Percentiles rank a stretch among this genome's conserved stretches.
phyloP scores from a whole-genome alignment of 2,329 filamentous ascomycete genomes.

The Fusarium burgessii region DNA sequence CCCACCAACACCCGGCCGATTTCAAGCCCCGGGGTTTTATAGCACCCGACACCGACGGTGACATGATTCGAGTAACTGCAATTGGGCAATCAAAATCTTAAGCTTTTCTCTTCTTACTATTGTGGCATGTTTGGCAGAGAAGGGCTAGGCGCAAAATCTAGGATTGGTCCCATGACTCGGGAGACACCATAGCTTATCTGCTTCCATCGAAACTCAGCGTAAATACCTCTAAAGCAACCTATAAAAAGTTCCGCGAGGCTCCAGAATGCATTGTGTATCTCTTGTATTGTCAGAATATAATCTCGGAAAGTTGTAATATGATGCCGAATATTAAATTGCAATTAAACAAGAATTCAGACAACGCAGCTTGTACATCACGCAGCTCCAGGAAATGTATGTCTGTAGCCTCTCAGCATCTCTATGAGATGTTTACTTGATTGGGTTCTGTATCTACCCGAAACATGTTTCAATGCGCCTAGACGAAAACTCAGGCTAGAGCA shows the following conservation, averaged over 20 bases:
- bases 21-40: conserved; percentile 9
- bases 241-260: no score
- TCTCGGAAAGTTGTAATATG: neutral
- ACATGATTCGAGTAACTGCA: neutral
- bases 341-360: neutral
- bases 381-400: neutral
- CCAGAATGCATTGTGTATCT: no score
- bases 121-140: neutral
- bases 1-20: conserved; percentile 30
- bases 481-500: neutral
- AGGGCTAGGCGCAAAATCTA: neutral
- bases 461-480: conserved; percentile 23
- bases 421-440: neutral
- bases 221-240: neutral
- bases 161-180: conserved; percentile 12
- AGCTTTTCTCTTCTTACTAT: neutral
- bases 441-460: conserved; percentile 28
- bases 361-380: neutral
- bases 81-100: conserved; percentile 2
- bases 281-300: no score
- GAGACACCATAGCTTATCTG: conserved; percentile 4
- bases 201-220: conserved; percentile 4
- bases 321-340: neutral
- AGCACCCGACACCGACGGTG: conserved; percentile 19
- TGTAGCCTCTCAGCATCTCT: neutral